These are phyloP conservation scores for Cynara cardunculus DNA, from an alignment of 129 eudicot genomes.

Conservation along the genomic window DNA sequence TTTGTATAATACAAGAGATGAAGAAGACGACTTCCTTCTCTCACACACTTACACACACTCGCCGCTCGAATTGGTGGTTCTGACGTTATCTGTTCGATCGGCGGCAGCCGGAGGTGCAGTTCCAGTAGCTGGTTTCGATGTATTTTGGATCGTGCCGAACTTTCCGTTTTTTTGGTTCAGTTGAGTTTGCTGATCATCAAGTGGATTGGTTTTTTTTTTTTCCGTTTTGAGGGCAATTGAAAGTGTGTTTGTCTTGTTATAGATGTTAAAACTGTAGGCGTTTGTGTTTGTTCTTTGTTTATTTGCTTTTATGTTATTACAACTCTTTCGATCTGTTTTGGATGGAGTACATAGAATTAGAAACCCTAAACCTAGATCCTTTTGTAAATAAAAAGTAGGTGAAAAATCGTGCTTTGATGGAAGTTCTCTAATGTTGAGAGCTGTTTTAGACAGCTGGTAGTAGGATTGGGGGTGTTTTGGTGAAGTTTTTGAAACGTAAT, in stretches of 20 bases:
- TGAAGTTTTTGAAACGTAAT: slow-evolving; percentile 6
- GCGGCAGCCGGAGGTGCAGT: neutral
- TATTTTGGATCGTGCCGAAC: slow-evolving; percentile 11
- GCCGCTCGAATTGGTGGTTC: neutral
- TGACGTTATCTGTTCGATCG: slow-evolving; percentile 3
- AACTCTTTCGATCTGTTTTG: slow-evolving; percentile 9
- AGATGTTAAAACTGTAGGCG: neutral
- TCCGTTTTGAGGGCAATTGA: neutral
- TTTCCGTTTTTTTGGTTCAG: neutral
- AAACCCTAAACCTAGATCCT: slow-evolving; percentile 21
- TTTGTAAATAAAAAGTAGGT: neutral
- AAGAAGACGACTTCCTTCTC: slow-evolving; percentile 14
- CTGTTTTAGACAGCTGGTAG: slow-evolving; percentile 14
- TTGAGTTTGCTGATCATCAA: slow-evolving; percentile 12
- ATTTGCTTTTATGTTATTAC: slow-evolving; percentile 4
- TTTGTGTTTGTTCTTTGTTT: slow-evolving; percentile 2
- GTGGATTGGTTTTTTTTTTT: neutral
- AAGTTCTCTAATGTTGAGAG: slow-evolving; percentile 31
- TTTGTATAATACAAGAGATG: neutral
- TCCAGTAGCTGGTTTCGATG: slow-evolving; percentile 2
- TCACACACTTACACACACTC: slow-evolving; percentile 3
- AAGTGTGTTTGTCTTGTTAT: neutral
- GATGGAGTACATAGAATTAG: slow-evolving; percentile 3
- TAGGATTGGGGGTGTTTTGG: slow-evolving; percentile 16
- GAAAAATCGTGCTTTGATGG: slow-evolving; percentile 24